Conservation (phyloP, 2,329 filamentous ascomycete genomes). For the Pezicula rhizophila region DNA sequence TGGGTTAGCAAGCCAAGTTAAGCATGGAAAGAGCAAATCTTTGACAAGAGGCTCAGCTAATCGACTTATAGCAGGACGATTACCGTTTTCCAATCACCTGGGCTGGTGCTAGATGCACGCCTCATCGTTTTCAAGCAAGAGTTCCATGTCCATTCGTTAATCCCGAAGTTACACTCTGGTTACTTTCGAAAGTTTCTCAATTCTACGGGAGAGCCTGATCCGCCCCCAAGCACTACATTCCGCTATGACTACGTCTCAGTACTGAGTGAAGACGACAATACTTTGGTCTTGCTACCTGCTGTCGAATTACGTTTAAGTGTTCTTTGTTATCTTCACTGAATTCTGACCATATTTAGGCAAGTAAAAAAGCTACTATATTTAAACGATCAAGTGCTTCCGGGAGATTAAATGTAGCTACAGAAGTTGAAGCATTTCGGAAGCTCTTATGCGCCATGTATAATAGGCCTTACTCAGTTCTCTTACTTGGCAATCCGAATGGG, state of each 20-base stretch:
- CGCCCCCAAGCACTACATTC: background rate
- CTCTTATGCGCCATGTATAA: constrained; percentile 11
- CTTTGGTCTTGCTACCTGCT: background rate
- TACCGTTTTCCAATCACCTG: background rate
- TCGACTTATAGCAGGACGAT: background rate
- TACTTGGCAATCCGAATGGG: constrained; percentile 4
- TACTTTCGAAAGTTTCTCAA: constrained; percentile 4
- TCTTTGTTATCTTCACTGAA: no score
- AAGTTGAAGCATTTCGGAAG: constrained; percentile 4
- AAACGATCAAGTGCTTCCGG: no score
- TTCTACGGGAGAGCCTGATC: background rate
- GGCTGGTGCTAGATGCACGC: background rate
- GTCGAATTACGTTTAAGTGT: background rate
- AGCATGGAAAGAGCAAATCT: background rate
- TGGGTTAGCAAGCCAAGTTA: no score
- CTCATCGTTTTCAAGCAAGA: background rate
- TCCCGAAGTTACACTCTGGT: constrained; percentile 3
- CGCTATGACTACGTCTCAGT: background rate
- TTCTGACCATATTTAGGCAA: no score
- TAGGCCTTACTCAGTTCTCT: constrained; percentile 6
- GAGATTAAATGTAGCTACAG: background rate
- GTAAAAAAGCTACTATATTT: no score
- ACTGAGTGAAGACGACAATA: background rate
- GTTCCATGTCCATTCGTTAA: constrained; percentile 4
- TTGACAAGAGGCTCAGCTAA: background rate